Conservation (phyloP, 2,329 filamentous ascomycete genomes). For the Talaromyces marneffei region DNA sequence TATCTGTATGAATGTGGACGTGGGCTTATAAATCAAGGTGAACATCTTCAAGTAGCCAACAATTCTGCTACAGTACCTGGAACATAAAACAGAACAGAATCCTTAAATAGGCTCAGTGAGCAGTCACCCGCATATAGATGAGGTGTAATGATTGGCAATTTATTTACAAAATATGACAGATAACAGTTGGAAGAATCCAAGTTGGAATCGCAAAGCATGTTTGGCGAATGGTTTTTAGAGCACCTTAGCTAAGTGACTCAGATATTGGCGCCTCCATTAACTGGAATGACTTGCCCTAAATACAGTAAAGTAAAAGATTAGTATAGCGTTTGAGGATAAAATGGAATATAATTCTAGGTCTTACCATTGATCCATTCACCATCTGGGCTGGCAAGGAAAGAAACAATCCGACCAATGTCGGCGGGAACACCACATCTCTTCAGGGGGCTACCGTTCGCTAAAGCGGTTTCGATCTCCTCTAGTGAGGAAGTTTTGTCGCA, state of each 20-base stretch:
- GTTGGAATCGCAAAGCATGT: neutral
- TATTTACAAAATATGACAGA: neutral
- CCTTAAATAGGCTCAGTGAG: neutral
- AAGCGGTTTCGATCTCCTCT: conserved; percentile 51
- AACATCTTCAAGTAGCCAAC: neutral
- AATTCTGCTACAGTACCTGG: no score
- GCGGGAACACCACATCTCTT: conserved; percentile 53
- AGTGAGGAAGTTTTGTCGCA: conserved; percentile 31
- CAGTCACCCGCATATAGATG: no score
- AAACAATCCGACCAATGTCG: conserved; percentile 55
- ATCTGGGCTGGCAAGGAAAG: conserved; percentile 52
- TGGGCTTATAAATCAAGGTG: neutral
- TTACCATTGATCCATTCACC: conserved; percentile 62
- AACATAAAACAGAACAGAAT: neutral
- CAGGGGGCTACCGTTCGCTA: conserved; percentile 55
- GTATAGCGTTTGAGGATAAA: neutral
- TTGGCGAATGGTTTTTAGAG: no score
- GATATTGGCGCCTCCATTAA: conserved; percentile 17
- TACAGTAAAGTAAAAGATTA: neutral
- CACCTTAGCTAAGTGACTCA: neutral
- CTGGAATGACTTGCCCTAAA: conserved; percentile 16
- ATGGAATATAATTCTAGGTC: conserved; percentile 16
- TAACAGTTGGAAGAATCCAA: neutral
- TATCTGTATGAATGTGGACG: no score
- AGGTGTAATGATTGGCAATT: neutral